Evolutionary conservation across 495 filamentous ascomycete genomes (phyloP).

Genomic region (Aspergillus incahuasiensis): DNA sequence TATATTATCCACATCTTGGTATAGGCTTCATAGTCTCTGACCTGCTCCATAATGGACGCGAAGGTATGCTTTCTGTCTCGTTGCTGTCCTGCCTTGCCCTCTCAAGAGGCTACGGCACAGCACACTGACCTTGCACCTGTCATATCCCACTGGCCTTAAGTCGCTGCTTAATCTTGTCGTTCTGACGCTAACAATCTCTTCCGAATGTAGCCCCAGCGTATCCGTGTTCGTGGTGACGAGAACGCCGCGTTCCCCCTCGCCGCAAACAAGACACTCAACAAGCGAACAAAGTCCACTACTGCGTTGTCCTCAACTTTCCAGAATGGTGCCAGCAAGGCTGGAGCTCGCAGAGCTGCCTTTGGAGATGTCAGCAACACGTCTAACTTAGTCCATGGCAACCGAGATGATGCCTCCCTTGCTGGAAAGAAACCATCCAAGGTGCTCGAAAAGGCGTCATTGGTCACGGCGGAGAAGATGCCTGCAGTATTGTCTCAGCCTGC

Average conservation of each 20-base stretch:
- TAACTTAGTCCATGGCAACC: slow-evolving; percentile 45
- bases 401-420: slow-evolving; percentile 48
- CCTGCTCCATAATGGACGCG: slow-evolving; percentile 34
- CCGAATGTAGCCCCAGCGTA: slow-evolving; percentile 63
- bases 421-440: slow-evolving; percentile 43
- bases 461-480: slow-evolving; percentile 44
- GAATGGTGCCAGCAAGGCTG: slow-evolving; percentile 58
- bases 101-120: background rate
- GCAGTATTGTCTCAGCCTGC: slow-evolving; percentile 55
- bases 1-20: slow-evolving; percentile 10
- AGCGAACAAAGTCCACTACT: slow-evolving; percentile 77
- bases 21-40: slow-evolving; percentile 4
- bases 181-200: background rate
- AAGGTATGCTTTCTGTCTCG: slow-evolving; percentile 30
- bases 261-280: slow-evolving; percentile 59
- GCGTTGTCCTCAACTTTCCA: slow-evolving; percentile 56
- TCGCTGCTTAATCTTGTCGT: background rate
- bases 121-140: slow-evolving; percentile 11
- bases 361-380: slow-evolving; percentile 74
- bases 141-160: background rate
- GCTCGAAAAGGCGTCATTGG: slow-evolving; percentile 40
- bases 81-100: background rate
- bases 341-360: slow-evolving; percentile 70
- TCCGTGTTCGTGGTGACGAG: slow-evolving; percentile 69
- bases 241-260: slow-evolving; percentile 54